Evolutionary conservation across 768 basidiomycete species (phyloP).

Genomic region (Tylopilus sp.): DNA sequence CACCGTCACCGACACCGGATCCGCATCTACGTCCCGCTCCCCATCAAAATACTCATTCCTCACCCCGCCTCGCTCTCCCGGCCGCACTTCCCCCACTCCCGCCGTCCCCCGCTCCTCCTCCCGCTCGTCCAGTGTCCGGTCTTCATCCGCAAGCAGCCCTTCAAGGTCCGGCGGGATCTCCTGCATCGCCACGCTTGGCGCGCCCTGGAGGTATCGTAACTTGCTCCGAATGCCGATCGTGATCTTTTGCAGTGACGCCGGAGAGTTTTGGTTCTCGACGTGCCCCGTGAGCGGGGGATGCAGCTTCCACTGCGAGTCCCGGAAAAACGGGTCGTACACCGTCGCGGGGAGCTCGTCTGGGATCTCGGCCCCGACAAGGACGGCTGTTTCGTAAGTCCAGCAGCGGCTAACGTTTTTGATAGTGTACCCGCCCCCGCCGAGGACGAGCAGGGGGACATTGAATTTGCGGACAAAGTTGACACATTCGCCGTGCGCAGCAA

Average conservation of each 20-base stretch:
- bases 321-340: constrained; percentile 91
- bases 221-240: constrained; percentile 84
- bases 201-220: constrained; percentile 88
- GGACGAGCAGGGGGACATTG: constrained; percentile 82
- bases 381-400: constrained; percentile 97
- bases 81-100: constrained; percentile 43
- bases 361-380: constrained; percentile 79
- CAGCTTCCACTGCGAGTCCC: constrained; percentile 86
- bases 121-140: constrained; percentile 61
- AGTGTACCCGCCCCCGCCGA: constrained; percentile 96
- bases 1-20: constrained; percentile 34
- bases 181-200: constrained; percentile 95
- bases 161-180: constrained; percentile 93
- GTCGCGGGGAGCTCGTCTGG: constrained; percentile 87
- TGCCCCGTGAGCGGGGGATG: constrained; percentile 90
- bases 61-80: constrained; percentile 49
- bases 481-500: constrained; percentile 97
- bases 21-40: constrained; percentile 62
- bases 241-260: constrained; percentile 80
- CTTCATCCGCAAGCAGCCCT: constrained; percentile 71
- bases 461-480: constrained; percentile 95
- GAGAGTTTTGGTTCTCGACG: constrained; percentile 90
- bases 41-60: constrained; percentile 74
- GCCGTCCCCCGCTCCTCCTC: constrained; percentile 64
- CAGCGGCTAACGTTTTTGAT: constrained; percentile 97